A percentile compares a stretch with the other conserved stretches of the same genome.
These are phyloP conservation scores for Trichoderma sp. DNA, from an alignment of 2,329 filamentous ascomycete species.

Conservation along the genomic window DNA sequence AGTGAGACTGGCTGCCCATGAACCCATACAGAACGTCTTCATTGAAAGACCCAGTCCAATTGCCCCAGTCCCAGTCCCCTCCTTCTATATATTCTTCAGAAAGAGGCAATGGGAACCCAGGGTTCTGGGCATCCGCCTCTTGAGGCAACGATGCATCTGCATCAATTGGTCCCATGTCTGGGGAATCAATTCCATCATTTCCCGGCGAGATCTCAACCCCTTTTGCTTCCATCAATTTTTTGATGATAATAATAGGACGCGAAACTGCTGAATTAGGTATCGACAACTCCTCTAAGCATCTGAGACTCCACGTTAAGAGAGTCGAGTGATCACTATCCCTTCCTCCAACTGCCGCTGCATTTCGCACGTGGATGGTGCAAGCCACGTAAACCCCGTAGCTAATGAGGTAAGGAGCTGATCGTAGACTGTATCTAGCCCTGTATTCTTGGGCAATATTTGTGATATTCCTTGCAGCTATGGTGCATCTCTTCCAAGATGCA, in stretches of 20 bases:
- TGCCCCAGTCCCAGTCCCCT: neutral
- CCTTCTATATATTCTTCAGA: neutral
- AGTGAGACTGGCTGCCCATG: neutral
- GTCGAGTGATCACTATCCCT: neutral
- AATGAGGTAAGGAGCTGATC: slow-evolving; percentile 36
- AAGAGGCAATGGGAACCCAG: neutral
- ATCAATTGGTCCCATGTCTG: neutral
- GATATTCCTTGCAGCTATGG: slow-evolving; percentile 33
- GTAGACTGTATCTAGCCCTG: slow-evolving; percentile 31
- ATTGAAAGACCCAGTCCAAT: neutral
- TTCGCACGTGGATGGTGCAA: slow-evolving; percentile 41
- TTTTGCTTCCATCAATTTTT: neutral
- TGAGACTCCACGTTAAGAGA: neutral
- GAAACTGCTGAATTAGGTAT: neutral
- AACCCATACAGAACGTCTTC: neutral
- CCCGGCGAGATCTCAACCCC: neutral
- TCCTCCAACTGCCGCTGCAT: slow-evolving; percentile 23
- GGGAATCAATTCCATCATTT: neutral
- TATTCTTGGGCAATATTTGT: slow-evolving; percentile 33
- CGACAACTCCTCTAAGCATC: neutral
- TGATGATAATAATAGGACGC: neutral
- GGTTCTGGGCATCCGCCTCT: neutral
- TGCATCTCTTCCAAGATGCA: slow-evolving; percentile 31
- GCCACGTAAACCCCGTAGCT: slow-evolving; percentile 40
- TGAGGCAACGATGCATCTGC: neutral